Base-by-base conservation (phyloP, 2,329 filamentous ascomycete species). In the Rosellinia necatrix region DNA sequence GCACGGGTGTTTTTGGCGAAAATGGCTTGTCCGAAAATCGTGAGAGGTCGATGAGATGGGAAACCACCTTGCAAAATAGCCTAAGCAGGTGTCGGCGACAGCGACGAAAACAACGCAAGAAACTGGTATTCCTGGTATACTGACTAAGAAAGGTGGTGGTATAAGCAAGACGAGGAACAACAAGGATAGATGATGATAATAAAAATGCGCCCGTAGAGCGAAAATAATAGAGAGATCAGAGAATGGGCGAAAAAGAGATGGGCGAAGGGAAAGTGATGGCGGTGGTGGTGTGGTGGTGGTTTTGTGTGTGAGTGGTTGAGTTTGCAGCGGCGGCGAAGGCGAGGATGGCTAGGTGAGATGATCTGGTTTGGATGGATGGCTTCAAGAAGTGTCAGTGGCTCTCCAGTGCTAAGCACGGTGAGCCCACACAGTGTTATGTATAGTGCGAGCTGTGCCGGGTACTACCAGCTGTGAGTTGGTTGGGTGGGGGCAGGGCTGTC, bases 281-380 rank as follows among this genome's bases (percentile, higher is more conserved):
- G 42, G 44, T 37, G 41, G 29, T 48, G 47, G 43, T 54, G 47
- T 37, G 49, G 38, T 48, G 29, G 56, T 49, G 53, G n/a, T n/a
- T n/a, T n/a, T 41, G 49, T 47, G 55, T 42, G 54, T 62, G 56
- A 56, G 47, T 56, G 57, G 51, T 60, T 60, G 60, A 62, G 59
- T 66, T 66, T 64, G 62, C 64, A 59, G 61, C 64, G 62, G 65
- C 65, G 61, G 60, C 62, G 65, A 66, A 67, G 64, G 63, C 64
- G 66, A 69, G 62, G 61, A 67, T 64, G 64, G 54, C 38, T 54
- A 43, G 49, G 49, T 46, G 27, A 60, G 64, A 62, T 62, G 63
- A 63, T 64, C 60, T 60, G 65, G 60, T 59, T 63, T 55, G 53
- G 52, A 52, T 56, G 53, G 59, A 62, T 53, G 61, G 59, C 58